These are phyloP conservation scores for Pleurotus pulmonarius DNA, from an alignment of 768 basidiomycete species.

Conservation along the genomic window DNA sequence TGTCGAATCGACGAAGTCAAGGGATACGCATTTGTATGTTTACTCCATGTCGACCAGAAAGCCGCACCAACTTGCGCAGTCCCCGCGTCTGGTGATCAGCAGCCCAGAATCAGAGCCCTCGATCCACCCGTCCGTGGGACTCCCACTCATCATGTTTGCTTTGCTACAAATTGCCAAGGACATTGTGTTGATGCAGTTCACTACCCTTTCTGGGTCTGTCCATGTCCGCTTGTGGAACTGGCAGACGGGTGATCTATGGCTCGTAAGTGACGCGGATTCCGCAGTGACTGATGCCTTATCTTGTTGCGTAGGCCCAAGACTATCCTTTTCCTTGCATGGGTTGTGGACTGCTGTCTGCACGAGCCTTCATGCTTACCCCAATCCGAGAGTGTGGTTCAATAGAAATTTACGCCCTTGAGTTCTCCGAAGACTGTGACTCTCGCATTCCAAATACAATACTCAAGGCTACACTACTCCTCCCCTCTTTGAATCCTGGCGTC, in stretches of 20 bases:
- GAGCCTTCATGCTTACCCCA: slow-evolving; percentile 40
- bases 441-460: background rate
- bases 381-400: slow-evolving; percentile 30
- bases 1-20: slow-evolving; percentile 1
- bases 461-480: slow-evolving; percentile 14
- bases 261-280: slow-evolving; percentile 29
- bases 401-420: slow-evolving; percentile 38
- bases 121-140: slow-evolving; percentile 18
- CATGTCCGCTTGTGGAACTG: slow-evolving; percentile 50
- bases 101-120: slow-evolving; percentile 12
- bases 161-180: slow-evolving; percentile 46
- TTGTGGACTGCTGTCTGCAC: slow-evolving; percentile 43
- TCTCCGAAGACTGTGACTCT: background rate
- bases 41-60: slow-evolving; percentile 39
- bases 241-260: slow-evolving; percentile 36
- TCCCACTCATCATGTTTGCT: slow-evolving; percentile 25
- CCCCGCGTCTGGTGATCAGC: slow-evolving; percentile 21
- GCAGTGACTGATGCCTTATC: background rate
- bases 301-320: background rate
- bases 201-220: slow-evolving; percentile 18
- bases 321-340: slow-evolving; percentile 29
- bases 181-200: slow-evolving; percentile 44
- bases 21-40: slow-evolving; percentile 30
- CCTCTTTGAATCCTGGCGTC: slow-evolving; percentile 8
- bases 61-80: slow-evolving; percentile 37